Conservation (phyloP, 31 red algal species). For the Asparagopsis taxiformis region DNA sequence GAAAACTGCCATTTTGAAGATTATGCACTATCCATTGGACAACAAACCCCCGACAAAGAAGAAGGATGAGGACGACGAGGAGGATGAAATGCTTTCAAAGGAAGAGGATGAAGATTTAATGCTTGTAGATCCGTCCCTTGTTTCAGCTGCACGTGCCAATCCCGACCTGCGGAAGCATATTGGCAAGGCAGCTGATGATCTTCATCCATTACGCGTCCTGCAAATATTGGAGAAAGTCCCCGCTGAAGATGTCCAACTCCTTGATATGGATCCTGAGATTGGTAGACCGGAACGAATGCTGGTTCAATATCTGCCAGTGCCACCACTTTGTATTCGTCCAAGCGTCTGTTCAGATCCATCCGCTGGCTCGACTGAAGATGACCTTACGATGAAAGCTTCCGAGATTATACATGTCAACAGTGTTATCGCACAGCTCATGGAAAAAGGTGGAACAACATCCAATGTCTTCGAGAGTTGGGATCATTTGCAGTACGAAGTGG, state of each 20-base stretch:
- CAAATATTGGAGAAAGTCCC: conserved; percentile 83
- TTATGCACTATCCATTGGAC: conserved; percentile 83
- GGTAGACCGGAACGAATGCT: conserved; percentile 93
- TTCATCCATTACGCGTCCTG: conserved; percentile 81
- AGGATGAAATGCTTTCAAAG: conserved; percentile 21
- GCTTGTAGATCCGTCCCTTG: conserved; percentile 49
- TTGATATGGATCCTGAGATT: conserved; percentile 88
- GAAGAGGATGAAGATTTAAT: conserved; percentile 56
- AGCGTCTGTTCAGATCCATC: conserved; percentile 91
- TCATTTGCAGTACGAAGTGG: conserved; percentile 75
- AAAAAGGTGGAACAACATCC: conserved; percentile 39
- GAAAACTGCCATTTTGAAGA: conserved; percentile 70
- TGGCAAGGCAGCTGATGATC: conserved; percentile 74
- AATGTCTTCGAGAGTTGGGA: conserved; percentile 95
- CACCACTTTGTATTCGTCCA: conserved; percentile 95
- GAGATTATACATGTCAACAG: conserved; percentile 84
- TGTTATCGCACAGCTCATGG: conserved; percentile 73
- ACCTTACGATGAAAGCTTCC: conserved; percentile 89
- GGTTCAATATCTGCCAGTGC: conserved; percentile 85
- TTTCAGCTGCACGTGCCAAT: conserved; percentile 35
- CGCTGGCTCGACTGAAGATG: conserved; percentile 94
- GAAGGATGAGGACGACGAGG: conserved; percentile 87
- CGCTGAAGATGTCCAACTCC: conserved; percentile 76
- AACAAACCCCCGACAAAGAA: conserved; percentile 74
- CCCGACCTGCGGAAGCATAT: conserved; percentile 79